Evolutionary conservation across 2,329 filamentous ascomycete species (phyloP).

Genomic region (Aspergillus sp.): DNA sequence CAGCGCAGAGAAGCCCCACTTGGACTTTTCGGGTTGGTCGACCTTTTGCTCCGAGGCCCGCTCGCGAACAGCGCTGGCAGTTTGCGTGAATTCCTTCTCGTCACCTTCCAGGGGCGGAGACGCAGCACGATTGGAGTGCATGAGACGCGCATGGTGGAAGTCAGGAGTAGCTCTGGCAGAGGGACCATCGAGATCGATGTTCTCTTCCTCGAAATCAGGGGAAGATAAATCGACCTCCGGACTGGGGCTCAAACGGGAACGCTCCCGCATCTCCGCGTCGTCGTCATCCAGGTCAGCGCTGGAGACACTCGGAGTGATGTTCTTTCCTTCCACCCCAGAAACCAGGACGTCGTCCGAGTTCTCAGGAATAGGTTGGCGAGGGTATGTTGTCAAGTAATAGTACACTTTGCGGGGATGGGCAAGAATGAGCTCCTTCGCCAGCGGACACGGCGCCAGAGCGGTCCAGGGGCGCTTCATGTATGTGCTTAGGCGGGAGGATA

Average conservation of each 20-base stretch:
- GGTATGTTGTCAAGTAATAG: constrained; percentile 89
- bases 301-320: constrained; percentile 83
- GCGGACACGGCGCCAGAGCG: constrained; percentile 73
- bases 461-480: constrained; percentile 89
- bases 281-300: constrained; percentile 72
- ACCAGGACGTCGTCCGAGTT: constrained; percentile 53
- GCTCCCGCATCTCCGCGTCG: constrained; percentile 56
- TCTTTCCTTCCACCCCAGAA: constrained; percentile 53
- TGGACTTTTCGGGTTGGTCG: constrained; percentile 22
- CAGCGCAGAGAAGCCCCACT: constrained; percentile 33
- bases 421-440: constrained; percentile 89
- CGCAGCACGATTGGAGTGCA: constrained; percentile 67
- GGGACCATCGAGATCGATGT: constrained; percentile 54
- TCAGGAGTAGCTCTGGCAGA: constrained; percentile 42
- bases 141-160: constrained; percentile 62
- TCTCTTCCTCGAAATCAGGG: constrained; percentile 75
- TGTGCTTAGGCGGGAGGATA: constrained; percentile 84
- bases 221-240: constrained; percentile 91
- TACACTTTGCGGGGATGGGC: constrained; percentile 93
- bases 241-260: constrained; percentile 75
- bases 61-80: constrained; percentile 76
- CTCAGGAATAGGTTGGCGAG: constrained; percentile 77
- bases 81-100: constrained; percentile 95
- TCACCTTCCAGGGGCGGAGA: constrained; percentile 90
- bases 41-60: constrained; percentile 44